phyloP scores from a whole-genome alignment of 108 stramenopile genomes.

The Fragilaria radians region DNA sequence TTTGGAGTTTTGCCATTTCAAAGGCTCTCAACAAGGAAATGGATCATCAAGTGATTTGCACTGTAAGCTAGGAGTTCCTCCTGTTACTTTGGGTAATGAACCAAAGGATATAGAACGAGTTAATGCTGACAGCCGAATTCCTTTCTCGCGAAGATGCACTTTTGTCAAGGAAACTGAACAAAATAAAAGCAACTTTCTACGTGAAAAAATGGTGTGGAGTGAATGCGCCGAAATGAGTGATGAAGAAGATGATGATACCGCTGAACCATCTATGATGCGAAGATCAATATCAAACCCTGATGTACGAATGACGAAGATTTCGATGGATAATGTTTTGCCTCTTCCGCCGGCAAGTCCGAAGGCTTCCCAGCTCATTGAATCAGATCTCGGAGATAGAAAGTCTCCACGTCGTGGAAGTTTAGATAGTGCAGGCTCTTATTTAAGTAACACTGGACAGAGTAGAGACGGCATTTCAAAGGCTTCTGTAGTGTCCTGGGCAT shows the following conservation, averaged over 20 bases:
- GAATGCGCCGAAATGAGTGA: neutral
- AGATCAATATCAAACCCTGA: slow-evolving; percentile 5
- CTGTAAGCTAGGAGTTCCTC: neutral
- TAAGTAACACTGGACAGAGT: slow-evolving; percentile 2
- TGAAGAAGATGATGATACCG: neutral
- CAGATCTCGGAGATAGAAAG: neutral
- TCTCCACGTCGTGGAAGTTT: slow-evolving; percentile 1
- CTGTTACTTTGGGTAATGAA: too few species aligned
- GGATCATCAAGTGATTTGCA: neutral
- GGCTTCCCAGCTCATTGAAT: too few species aligned
- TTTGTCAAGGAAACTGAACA: neutral
- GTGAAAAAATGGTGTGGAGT: neutral
- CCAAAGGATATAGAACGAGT: too few species aligned
- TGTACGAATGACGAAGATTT: neutral
- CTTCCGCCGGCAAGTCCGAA: neutral
- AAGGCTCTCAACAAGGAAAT: slow-evolving; percentile 9
- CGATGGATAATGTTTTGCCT: neutral
- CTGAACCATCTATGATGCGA: neutral
- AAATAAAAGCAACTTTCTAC: neutral
- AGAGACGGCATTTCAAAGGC: slow-evolving; percentile 6
- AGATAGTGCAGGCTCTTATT: slow-evolving; percentile 3
- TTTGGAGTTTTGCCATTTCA: slow-evolving; percentile 75
- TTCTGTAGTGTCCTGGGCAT: neutral
- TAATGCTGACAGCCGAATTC: too few species aligned
- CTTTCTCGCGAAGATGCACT: neutral